Evolutionary conservation across 2,329 filamentous ascomycete genomes (phyloP), one percentile per base, ranked within the genome.

Genomic region (Xylariaceae sp.): DNA sequence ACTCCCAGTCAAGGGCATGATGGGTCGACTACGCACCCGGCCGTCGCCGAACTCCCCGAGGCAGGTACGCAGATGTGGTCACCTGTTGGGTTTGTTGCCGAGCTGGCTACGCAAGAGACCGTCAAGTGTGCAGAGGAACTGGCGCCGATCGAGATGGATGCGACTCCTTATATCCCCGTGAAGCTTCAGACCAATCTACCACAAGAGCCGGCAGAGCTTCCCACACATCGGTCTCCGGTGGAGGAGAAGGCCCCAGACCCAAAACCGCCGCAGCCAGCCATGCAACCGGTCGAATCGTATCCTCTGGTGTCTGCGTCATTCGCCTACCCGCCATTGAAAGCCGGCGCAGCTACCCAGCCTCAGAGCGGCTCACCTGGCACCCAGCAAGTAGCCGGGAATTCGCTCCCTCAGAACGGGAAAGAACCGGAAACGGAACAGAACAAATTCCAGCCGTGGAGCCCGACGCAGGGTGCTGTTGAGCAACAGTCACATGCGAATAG

Each of bases 121-220:
- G 37, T 43, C 18, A 57, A 54, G 39, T 59, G 58, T 29, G 58
- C 58, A 11, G 57, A 59, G 27, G 58, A 60, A 36, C 40, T 60
- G 17, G 57, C 58, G 14, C 58, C 57, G 6, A 39, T 59, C 18
- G 58, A 60, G 40, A 32, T 60, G 21, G 58, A 60, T 34, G 54
- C 52, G 23, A 48, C 48, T 1, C 49, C 50, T 26, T 40, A 42
- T 9, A 28, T 16, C 3, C 37, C 42, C 14, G 30, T 36, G 5
- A 27, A 39, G 12, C 41, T 44, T 13, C 41, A 43, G 27, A 44
- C 46, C 9, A 39, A 50, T 5, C 3, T 46, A 17, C 15, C 34
- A 9, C 50, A 49, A 7, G 40, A 19, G n/a, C 36, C 46, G 5
- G 44, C 44, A n/a, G 56, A 56, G 35, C 48, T 58, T 14, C 38